Evolutionary conservation across 768 basidiomycete species (phyloP).

Genomic region (Gyrodon lividus): DNA sequence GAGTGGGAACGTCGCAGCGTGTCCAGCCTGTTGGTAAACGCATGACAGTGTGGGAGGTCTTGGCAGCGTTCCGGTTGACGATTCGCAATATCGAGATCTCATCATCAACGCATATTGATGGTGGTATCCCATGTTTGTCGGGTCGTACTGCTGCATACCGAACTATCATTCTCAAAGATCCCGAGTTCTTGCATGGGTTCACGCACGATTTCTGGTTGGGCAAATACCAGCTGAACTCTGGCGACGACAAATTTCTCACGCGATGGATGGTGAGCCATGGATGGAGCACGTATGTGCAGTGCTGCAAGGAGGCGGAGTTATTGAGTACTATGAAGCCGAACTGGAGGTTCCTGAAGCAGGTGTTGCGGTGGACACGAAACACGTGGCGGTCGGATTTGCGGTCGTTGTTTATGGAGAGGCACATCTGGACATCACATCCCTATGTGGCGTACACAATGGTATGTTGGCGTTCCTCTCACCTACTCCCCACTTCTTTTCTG

Average conservation of each 20-base stretch:
- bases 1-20: slow-evolving; percentile 88
- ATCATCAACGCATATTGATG: slow-evolving; percentile 88
- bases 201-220: slow-evolving; percentile 93
- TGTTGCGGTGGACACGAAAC: slow-evolving; percentile 90
- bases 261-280: slow-evolving; percentile 96
- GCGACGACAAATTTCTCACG: slow-evolving; percentile 93
- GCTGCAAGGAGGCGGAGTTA: slow-evolving; percentile 81
- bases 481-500: background rate
- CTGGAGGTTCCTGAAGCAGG: slow-evolving; percentile 94
- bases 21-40: slow-evolving; percentile 74
- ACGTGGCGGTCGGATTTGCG: slow-evolving; percentile 91
- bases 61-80: slow-evolving; percentile 88
- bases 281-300: slow-evolving; percentile 93
- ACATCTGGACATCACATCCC: slow-evolving; percentile 87
- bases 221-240: slow-evolving; percentile 93
- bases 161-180: slow-evolving; percentile 92
- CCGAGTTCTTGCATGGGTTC: slow-evolving; percentile 89
- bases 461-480: background rate
- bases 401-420: slow-evolving; percentile 82
- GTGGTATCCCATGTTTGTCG: slow-evolving; percentile 87
- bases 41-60: slow-evolving; percentile 95
- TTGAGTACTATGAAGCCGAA: slow-evolving; percentile 95
- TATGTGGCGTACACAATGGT: slow-evolving; percentile 82
- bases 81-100: slow-evolving; percentile 95
- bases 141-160: slow-evolving; percentile 93